phyloP scores from a whole-genome alignment of 169 alveolate species.

The Plasmodium knowlesi region DNA sequence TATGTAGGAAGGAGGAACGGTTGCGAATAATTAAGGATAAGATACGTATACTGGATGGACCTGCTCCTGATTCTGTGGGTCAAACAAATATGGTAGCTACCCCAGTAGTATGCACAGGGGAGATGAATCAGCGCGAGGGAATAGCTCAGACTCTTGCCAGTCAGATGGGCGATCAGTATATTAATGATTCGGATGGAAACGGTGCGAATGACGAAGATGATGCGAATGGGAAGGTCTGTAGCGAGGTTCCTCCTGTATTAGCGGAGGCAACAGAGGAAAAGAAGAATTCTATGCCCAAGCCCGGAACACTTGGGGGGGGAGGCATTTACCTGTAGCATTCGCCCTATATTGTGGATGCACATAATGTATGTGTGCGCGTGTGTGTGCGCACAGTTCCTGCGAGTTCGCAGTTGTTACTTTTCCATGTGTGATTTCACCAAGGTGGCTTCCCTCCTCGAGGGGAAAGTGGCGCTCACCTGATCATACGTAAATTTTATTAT shows the following conservation, averaged over 20 bases:
- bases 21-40: slow-evolving; percentile 10
- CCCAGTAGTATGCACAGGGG: background rate
- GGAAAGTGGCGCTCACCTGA: background rate
- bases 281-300: background rate
- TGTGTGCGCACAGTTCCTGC: background rate
- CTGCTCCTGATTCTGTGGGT: background rate
- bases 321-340: slow-evolving; percentile 12
- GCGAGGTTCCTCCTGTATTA: background rate
- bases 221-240: background rate
- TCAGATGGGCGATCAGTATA: background rate
- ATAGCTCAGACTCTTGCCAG: background rate
- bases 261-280: background rate
- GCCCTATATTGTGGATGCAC: background rate
- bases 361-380: background rate
- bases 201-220: background rate
- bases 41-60: slow-evolving; percentile 10
- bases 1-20: slow-evolving; percentile 54
- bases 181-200: background rate
- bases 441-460: no score
- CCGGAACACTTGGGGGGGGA: background rate
- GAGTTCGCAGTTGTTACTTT: background rate
- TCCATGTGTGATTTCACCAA: background rate
- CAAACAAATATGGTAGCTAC: background rate
- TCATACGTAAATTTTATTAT: background rate
- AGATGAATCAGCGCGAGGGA: background rate